phyloP scores from a whole-genome alignment of 1,284 basidiomycete genomes.

The Ustilago shanxiensis region DNA sequence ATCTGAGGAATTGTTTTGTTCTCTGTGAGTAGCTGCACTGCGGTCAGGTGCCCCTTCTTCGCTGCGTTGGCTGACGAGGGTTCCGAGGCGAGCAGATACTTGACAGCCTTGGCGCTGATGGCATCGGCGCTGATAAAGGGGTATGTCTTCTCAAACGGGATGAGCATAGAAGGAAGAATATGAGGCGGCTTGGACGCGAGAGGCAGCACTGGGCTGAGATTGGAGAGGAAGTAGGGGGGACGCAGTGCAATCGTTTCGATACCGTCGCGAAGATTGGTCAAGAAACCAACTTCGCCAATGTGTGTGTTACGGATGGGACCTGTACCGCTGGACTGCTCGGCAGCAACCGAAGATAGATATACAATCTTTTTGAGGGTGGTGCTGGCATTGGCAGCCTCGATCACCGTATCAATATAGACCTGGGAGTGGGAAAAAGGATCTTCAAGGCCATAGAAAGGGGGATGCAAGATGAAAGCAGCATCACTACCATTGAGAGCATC shows the following conservation, averaged over 20 bases:
- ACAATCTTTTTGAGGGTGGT: slow-evolving; percentile 25
- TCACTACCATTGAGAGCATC: slow-evolving; percentile 30
- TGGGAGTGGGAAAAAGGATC: slow-evolving; percentile 16
- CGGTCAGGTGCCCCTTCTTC: slow-evolving; percentile 15
- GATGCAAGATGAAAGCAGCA: slow-evolving; percentile 36
- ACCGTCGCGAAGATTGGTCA: slow-evolving; percentile 20
- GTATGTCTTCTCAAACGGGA: slow-evolving; percentile 28
- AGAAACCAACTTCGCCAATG: slow-evolving; percentile 21
- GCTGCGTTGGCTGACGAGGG: neutral
- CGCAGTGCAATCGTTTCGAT: slow-evolving; percentile 20
- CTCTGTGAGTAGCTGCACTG: slow-evolving; percentile 19
- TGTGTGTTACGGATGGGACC: slow-evolving; percentile 20
- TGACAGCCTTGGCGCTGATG: slow-evolving; percentile 30
- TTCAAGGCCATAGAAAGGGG: slow-evolving; percentile 16
- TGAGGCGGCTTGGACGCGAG: slow-evolving; percentile 30
- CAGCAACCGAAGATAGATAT: slow-evolving; percentile 31
- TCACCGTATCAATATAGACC: slow-evolving; percentile 12
- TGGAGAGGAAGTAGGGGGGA: slow-evolving; percentile 21
- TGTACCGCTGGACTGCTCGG: slow-evolving; percentile 16
- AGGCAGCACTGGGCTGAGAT: slow-evolving; percentile 19
- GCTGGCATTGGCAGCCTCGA: slow-evolving; percentile 27
- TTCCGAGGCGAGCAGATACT: slow-evolving; percentile 19
- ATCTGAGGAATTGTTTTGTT: slow-evolving; percentile 30
- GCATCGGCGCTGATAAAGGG: slow-evolving; percentile 6
- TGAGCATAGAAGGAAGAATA: slow-evolving; percentile 25